Base-by-base conservation (phyloP, 768 basidiomycete genomes). In the Dioszegia aurantiaca region DNA sequence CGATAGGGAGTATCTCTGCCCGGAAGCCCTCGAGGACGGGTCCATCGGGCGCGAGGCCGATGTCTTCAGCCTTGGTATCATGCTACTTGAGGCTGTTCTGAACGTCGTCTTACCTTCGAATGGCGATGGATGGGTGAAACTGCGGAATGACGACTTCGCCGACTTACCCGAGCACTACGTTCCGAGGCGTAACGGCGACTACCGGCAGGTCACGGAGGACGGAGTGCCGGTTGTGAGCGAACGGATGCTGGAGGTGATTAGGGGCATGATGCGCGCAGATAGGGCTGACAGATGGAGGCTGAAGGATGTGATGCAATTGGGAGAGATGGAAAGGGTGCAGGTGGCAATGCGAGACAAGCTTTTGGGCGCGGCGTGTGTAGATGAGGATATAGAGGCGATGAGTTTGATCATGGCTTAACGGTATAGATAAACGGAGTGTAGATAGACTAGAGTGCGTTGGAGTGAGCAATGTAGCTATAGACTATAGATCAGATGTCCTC, bases 61-160 rank as follows among this genome's bases (percentile, higher is more conserved):
- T 80, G 83, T 98, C 55, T 99, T 95, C 81, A 92, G 93, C 78
- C 82, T 99, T 72, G 95, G 95, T 56, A 90, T 98, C 84, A 87
- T 89, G 62, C 85, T 98, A 78, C 83, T 99, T 55, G 95, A 99
- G 81, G 86, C 89, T 53, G 88, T 91, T 55, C 83, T 90, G 63
- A 99, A 99, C 74, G 90, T 99, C 68, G 84, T 97, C 49, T 87
- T 99, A 49, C 95, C 95, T 78, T 89, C 44, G 23, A 49, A 81
- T 53, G 94, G 94, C 27, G 87, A 90, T 52, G 84, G 87, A 1
- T 99, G 95, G 95, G 90, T 94, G 70, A 85, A 88, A 69, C 82
- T 98, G 40, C 87, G 95, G 47, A 84, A 84, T 61, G 88, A 95
- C 73, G 89, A 98, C 79, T 92, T 95, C 72, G 83, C 85, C 54